Evolutionary conservation across 257 asterid species (phyloP).

Genomic region (Jasminum sambac): DNA sequence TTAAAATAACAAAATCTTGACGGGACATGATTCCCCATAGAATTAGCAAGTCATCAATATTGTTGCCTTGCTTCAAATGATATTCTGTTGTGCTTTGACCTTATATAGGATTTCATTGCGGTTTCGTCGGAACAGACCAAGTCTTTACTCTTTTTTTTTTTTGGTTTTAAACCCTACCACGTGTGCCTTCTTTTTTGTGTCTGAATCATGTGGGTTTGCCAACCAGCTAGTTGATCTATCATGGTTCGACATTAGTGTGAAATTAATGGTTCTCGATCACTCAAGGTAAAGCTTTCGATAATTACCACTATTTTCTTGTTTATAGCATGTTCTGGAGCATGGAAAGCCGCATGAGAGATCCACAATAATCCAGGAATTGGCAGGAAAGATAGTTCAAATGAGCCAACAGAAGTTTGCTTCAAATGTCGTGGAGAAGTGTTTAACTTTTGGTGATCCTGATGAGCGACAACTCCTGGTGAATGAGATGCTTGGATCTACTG

Average conservation of each 20-base stretch:
- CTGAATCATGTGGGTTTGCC: background rate
- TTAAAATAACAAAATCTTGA: background rate
- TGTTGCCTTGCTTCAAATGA: background rate
- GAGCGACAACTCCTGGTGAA: constrained; percentile 81
- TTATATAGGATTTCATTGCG: no score
- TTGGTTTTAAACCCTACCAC: no score
- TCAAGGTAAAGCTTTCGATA: constrained; percentile 11
- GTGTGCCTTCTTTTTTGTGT: background rate
- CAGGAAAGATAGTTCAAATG: constrained; percentile 93
- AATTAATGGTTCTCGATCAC: background rate
- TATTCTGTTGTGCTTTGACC: no score
- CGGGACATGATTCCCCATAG: background rate
- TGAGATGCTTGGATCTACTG: constrained; percentile 98
- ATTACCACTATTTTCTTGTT: constrained; percentile 8
- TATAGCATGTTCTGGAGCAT: constrained; percentile 83
- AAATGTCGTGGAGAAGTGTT: constrained; percentile 93
- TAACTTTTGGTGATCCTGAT: constrained; percentile 74
- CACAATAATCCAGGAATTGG: constrained; percentile 76
- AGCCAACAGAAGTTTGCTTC: constrained; percentile 99
- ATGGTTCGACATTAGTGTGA: background rate
- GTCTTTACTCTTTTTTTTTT: background rate
- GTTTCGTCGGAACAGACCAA: no score
- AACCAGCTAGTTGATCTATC: background rate
- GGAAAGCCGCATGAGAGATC: constrained; percentile 93
- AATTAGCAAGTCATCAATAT: background rate